Evolutionary conservation across 768 basidiomycete genomes (phyloP).

Genomic region (Termitomyces eurrhizus): DNA sequence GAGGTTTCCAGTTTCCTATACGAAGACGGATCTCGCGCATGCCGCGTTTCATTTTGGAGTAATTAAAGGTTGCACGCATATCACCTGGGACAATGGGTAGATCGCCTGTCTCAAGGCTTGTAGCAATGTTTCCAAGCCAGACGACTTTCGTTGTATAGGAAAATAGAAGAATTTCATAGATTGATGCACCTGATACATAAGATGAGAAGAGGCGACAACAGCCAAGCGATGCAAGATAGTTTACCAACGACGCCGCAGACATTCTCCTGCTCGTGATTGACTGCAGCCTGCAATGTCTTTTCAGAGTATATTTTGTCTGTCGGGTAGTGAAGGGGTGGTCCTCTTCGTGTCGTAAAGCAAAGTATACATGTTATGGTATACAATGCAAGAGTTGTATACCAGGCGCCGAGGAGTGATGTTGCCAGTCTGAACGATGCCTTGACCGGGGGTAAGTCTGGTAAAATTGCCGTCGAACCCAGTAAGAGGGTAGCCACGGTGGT

Average conservation of each 20-base stretch:
- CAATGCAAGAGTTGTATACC: slow-evolving; percentile 49
- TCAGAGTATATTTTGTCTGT: slow-evolving; percentile 71
- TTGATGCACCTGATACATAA: slow-evolving; percentile 43
- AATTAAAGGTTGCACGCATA: slow-evolving; percentile 68
- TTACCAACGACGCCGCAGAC: slow-evolving; percentile 61
- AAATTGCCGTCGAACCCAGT: slow-evolving; percentile 46
- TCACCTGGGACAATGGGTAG: slow-evolving; percentile 74
- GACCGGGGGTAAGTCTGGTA: slow-evolving; percentile 44
- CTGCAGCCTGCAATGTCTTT: slow-evolving; percentile 56
- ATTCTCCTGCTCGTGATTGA: slow-evolving; percentile 67
- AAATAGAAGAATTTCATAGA: slow-evolving; percentile 69
- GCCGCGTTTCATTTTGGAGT: slow-evolving; percentile 57
- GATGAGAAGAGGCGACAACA: not conserved
- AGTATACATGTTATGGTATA: slow-evolving; percentile 41
- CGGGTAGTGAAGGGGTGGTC: slow-evolving; percentile 74
- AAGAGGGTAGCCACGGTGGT: slow-evolving; percentile 44
- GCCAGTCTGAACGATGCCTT: slow-evolving; percentile 20
- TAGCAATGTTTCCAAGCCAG: slow-evolving; percentile 71
- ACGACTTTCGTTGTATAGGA: slow-evolving; percentile 86
- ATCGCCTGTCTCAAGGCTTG: slow-evolving; percentile 82
- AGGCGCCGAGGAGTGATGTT: slow-evolving; percentile 31
- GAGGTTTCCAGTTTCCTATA: slow-evolving; percentile 56
- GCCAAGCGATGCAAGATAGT: slow-evolving; percentile 6
- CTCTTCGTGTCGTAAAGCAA: slow-evolving; percentile 57
- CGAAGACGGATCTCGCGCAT: slow-evolving; percentile 47